phyloP scores from a whole-genome alignment of 177 flowering plant species.

The Vitis hybrid region DNA sequence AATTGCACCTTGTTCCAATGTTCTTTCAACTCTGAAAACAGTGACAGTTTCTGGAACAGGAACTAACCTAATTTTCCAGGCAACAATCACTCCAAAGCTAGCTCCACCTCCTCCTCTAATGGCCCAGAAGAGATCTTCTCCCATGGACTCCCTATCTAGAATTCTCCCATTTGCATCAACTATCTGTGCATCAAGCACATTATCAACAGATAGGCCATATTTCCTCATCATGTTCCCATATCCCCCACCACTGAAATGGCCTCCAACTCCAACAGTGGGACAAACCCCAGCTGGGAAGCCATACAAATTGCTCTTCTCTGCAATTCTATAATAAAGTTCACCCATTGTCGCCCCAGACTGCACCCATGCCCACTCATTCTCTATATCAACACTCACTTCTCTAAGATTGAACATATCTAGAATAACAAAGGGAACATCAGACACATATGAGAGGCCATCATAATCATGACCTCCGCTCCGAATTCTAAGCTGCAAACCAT shows the following conservation, averaged over 20 bases:
- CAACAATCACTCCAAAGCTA: slow-evolving; percentile 27
- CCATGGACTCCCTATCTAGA: slow-evolving; percentile 19
- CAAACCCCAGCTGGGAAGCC: slow-evolving; percentile 33
- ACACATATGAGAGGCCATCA: slow-evolving; percentile 30
- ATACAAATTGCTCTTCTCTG: slow-evolving; percentile 10
- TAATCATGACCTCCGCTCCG: slow-evolving; percentile 38
- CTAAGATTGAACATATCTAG: slow-evolving; percentile 23
- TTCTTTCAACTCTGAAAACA: slow-evolving; percentile 14
- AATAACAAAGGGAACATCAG: slow-evolving; percentile 20
- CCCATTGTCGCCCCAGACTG: slow-evolving; percentile 27
- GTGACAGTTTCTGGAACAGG: slow-evolving; percentile 21
- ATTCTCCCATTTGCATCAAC: slow-evolving; percentile 20
- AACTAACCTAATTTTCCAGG: slow-evolving; percentile 24
- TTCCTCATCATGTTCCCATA: slow-evolving; percentile 24
- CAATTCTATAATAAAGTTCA: slow-evolving; percentile 21
- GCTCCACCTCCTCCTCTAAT: slow-evolving; percentile 29
- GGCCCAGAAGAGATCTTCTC: slow-evolving; percentile 30
- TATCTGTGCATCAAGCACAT: slow-evolving; percentile 18
- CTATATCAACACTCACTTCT: slow-evolving; percentile 10
- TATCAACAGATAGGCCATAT: slow-evolving; percentile 21
- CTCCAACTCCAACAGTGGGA: slow-evolving; percentile 26
- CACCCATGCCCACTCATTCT: slow-evolving; percentile 19
- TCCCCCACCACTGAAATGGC: slow-evolving; percentile 31
- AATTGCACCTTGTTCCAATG: slow-evolving; percentile 16
- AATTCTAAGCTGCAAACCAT: slow-evolving; percentile 14